These are phyloP conservation scores for Hyaloscypha variabilis DNA, from an alignment of 495 filamentous ascomycete genomes.

Conservation along the genomic window DNA sequence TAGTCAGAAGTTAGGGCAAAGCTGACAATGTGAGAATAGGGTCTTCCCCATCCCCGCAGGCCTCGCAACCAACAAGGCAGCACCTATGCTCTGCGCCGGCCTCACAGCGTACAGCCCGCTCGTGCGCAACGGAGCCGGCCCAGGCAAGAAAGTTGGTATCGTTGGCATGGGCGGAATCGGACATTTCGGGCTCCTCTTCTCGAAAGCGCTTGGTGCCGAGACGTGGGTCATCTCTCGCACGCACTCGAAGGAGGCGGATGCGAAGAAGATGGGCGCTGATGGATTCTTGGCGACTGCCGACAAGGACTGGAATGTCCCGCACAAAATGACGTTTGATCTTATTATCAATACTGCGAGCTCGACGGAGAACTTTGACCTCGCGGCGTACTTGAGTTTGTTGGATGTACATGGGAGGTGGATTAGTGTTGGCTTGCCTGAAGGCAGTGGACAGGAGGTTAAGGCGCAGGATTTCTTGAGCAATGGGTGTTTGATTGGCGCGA, in stretches of 20 bases:
- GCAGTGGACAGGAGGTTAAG: conserved; percentile 71
- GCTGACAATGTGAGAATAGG: conserved; percentile 27
- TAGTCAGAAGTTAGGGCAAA: background rate
- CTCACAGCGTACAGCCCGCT: conserved; percentile 81
- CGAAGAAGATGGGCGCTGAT: conserved; percentile 69
- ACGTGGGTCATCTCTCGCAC: conserved; percentile 70
- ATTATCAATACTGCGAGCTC: conserved; percentile 60
- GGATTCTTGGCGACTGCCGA: conserved; percentile 70
- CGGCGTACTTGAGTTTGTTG: conserved; percentile 74
- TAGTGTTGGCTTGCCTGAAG: conserved; percentile 82
- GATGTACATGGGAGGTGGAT: conserved; percentile 85
- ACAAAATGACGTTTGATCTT: conserved; percentile 59
- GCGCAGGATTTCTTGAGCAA: conserved; percentile 77
- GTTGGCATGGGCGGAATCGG: conserved; percentile 74
- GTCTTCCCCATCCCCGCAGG: conserved; percentile 80
- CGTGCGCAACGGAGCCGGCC: conserved; percentile 70
- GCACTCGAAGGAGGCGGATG: conserved; percentile 70
- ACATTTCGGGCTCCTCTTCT: conserved; percentile 72
- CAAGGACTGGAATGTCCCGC: conserved; percentile 63
- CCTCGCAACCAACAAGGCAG: conserved; percentile 65
- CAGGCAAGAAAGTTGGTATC: conserved; percentile 81
- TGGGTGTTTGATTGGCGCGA: conserved; percentile 78
- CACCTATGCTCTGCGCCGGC: conserved; percentile 90
- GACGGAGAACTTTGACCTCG: conserved; percentile 56
- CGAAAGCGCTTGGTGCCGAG: conserved; percentile 71